A percentile compares a stretch with the other conserved stretches of the same genome.
phyloP scores from a whole-genome alignment of 177 flowering plant genomes.

The Telopea speciosissima region DNA sequence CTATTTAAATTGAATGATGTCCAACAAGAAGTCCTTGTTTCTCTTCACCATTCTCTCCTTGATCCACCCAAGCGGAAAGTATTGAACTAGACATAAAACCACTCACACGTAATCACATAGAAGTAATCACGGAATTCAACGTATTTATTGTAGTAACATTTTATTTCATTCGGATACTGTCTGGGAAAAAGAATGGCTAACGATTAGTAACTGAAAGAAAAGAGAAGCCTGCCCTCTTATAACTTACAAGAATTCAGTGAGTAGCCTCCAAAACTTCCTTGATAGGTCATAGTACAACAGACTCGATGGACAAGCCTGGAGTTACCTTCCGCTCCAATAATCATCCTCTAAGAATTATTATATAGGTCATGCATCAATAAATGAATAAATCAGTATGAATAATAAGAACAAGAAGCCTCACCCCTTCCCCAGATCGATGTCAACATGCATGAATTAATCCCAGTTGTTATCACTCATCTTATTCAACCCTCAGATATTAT shows the following conservation, averaged over 20 bases:
- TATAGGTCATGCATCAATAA: not conserved
- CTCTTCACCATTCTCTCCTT: not conserved
- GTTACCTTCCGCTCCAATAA: not conserved
- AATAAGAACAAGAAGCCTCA: not conserved
- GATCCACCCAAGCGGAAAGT: not conserved
- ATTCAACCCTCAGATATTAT: not conserved
- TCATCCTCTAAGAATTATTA: not conserved
- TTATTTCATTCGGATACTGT: no score
- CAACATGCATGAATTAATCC: no score
- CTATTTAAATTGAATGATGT: not conserved
- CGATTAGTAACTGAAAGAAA: no score
- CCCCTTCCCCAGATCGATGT: not conserved
- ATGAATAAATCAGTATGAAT: not conserved
- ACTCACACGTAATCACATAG: not conserved
- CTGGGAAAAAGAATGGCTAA: no score
- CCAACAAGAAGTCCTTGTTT: not conserved
- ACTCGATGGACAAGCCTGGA: not conserved
- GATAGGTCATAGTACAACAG: no score
- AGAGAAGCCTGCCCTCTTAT: not conserved
- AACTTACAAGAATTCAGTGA: not conserved
- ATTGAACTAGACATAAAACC: not conserved
- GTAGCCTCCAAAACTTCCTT: not conserved
- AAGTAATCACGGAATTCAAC: no score
- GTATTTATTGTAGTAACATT: no score
- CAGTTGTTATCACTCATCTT: not conserved